Conservation (phyloP, 805 yeast species). For the Saccharomycopsis sp. region DNA sequence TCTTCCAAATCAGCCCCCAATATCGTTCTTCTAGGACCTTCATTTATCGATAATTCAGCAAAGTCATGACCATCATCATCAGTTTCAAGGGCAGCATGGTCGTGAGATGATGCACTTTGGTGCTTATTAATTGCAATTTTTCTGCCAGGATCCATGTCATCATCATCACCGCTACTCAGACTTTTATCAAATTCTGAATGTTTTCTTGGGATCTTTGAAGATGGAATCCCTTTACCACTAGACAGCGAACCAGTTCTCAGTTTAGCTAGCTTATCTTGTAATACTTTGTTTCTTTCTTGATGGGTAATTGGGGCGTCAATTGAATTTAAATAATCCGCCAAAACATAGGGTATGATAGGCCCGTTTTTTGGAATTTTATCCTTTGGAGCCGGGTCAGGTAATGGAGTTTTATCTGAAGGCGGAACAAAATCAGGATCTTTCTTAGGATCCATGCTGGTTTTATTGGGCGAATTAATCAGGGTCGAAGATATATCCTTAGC, state of each 20-base stretch:
- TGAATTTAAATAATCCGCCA: slow-evolving; percentile 66
- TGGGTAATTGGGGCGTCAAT: slow-evolving; percentile 69
- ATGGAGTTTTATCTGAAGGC: slow-evolving; percentile 60
- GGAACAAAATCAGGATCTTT: slow-evolving; percentile 87
- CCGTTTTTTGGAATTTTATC: slow-evolving; percentile 63
- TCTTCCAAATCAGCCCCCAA: slow-evolving; percentile 80
- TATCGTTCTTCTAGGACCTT: slow-evolving; percentile 3
- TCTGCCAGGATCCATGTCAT: neutral
- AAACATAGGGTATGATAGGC: slow-evolving; percentile 72
- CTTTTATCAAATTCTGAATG: slow-evolving; percentile 12
- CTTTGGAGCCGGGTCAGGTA: slow-evolving; percentile 60
- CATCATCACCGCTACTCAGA: neutral
- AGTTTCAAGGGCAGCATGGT: neutral
- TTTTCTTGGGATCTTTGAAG: slow-evolving; percentile 15
- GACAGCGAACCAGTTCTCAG: neutral
- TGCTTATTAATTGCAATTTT: neutral
- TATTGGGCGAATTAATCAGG: too few species aligned
- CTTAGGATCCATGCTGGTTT: slow-evolving; percentile 86
- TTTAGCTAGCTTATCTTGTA: slow-evolving; percentile 1
- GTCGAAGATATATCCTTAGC: too few species aligned
- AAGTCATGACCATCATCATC: slow-evolving; percentile 2
- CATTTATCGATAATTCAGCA: neutral
- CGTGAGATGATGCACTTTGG: neutral
- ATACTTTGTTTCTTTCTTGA: slow-evolving; percentile 18
- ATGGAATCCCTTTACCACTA: neutral